These are phyloP conservation scores for Gracilaria gracilis DNA, from an alignment of 23 red algal species.

Conservation along the genomic window DNA sequence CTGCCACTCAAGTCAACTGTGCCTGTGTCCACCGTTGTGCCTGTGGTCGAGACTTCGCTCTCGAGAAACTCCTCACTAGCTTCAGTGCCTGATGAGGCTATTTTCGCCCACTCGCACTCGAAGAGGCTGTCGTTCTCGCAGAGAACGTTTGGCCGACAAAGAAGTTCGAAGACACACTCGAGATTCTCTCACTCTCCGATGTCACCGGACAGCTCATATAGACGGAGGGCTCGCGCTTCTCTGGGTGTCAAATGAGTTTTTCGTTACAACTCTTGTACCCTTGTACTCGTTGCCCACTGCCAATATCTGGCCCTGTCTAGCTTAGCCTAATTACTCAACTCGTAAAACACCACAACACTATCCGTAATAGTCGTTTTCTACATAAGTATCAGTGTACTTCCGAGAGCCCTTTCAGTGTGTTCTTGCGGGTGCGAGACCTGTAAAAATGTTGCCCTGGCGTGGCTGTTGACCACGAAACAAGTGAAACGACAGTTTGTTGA, in stretches of 20 bases:
- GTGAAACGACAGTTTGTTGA: too few relatives aligned
- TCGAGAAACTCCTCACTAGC: slow-evolving; percentile 50
- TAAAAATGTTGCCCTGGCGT: too few relatives aligned
- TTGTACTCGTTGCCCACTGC: neutral
- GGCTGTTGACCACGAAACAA: too few relatives aligned
- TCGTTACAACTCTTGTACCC: neutral
- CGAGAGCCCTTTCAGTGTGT: too few relatives aligned
- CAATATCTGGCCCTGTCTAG: neutral
- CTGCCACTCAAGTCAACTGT: neutral
- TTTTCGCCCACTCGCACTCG: neutral
- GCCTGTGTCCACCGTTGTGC: neutral
- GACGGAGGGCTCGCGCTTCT: slow-evolving; percentile 18
- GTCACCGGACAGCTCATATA: slow-evolving; percentile 5
- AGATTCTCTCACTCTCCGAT: slow-evolving; percentile 20
- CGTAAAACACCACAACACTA: neutral
- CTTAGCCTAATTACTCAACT: neutral
- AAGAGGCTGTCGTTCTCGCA: slow-evolving; percentile 4
- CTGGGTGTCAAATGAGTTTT: slow-evolving; percentile 8
- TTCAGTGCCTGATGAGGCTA: slow-evolving; percentile 22
- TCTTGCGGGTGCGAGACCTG: too few relatives aligned
- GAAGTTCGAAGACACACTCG: slow-evolving; percentile 6
- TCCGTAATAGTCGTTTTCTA: neutral
- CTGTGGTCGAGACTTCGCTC: slow-evolving; percentile 2
- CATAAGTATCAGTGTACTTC: too few relatives aligned
- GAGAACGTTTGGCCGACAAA: neutral